A percentile compares a stretch with the other conserved stretches of the same genome.
phyloP scores from a whole-genome alignment of 2,329 filamentous ascomycete species.

The Tolypocladium paradoxum region DNA sequence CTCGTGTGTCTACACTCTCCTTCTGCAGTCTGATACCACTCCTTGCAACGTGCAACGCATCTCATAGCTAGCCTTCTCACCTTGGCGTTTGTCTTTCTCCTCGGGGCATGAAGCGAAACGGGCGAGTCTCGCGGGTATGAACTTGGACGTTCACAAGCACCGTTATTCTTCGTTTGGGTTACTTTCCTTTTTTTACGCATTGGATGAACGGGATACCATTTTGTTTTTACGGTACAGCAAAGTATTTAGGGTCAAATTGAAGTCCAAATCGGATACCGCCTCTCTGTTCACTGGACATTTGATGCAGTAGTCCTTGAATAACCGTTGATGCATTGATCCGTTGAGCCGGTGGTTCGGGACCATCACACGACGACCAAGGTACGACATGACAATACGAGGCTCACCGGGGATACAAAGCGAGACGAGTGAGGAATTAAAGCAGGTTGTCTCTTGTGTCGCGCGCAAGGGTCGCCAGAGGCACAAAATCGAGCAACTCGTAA shows the following conservation, averaged over 20 bases:
- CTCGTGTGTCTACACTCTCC: not conserved
- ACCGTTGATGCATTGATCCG: not conserved
- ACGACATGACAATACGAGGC: no score
- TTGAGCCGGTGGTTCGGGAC: not conserved
- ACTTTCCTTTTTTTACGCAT: conserved; percentile 4
- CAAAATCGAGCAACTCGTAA: no score
- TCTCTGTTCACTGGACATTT: not conserved
- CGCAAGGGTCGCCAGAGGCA: no score
- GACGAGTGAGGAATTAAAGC: no score
- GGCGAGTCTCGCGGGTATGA: not conserved
- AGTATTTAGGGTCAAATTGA: not conserved
- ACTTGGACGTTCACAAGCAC: not conserved
- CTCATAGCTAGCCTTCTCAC: not conserved
- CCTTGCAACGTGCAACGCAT: not conserved
- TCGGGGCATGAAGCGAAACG: not conserved
- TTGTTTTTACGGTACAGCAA: conserved; percentile 7
- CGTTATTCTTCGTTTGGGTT: not conserved
- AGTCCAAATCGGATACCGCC: not conserved
- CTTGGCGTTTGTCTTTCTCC: not conserved
- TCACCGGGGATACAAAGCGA: no score
- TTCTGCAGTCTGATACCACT: not conserved
- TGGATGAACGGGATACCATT: conserved; percentile 13
- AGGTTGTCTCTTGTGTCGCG: no score
- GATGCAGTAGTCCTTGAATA: not conserved
- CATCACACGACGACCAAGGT: no score